A percentile compares a stretch with the other conserved stretches of the same genome.
Conservation (phyloP, 2,329 filamentous ascomycete genomes). For the Cladosporium sp. region DNA sequence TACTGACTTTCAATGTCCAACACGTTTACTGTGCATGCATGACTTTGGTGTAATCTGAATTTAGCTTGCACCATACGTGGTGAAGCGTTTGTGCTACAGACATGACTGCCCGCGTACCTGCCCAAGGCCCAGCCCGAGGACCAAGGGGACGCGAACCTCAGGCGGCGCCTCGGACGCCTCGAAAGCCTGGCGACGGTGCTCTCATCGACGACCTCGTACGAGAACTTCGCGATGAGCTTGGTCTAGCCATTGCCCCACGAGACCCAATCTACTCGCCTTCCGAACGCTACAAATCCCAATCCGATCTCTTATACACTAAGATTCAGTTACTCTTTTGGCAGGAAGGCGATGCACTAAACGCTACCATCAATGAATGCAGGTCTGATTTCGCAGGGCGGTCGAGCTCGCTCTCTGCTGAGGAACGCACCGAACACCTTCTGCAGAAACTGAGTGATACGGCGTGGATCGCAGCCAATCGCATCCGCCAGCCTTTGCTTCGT, state of each 20-base stretch:
- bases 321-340: background rate
- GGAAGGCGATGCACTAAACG: background rate
- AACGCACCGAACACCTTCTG: background rate
- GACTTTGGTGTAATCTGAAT: too few species aligned
- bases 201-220: background rate
- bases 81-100: background rate
- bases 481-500: background rate
- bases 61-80: too few species aligned
- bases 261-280: background rate
- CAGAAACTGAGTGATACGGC: background rate
- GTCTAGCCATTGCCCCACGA: background rate
- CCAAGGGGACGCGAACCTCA: background rate
- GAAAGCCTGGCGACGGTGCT: background rate
- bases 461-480: background rate
- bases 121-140: background rate
- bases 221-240: constrained; percentile 3
- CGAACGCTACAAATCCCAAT: background rate
- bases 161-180: background rate
- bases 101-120: background rate
- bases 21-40: background rate
- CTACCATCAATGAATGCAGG: background rate
- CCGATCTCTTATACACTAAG: background rate
- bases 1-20: background rate
- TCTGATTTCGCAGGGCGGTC: background rate
- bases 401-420: background rate